Percentiles rank a stretch among this genome's conserved stretches.
Evolutionary conservation across 352 stramenopile species (phyloP).

Genomic region (Pythium scleroteichum): DNA sequence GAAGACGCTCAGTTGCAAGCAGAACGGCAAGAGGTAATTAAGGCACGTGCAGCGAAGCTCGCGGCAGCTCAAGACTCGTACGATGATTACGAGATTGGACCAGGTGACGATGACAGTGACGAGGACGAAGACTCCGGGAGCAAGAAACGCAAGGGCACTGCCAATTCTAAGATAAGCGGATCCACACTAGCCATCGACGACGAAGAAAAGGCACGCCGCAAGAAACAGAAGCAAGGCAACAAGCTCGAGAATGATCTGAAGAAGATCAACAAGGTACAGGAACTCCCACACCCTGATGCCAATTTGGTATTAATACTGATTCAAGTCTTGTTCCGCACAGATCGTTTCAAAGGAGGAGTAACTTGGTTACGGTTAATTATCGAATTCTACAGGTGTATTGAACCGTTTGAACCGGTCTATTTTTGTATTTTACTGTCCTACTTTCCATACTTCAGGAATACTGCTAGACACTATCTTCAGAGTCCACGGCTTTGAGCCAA

Average conservation of each 20-base stretch:
- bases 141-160: slow-evolving; percentile 36
- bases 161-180: slow-evolving; percentile 21
- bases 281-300: neutral
- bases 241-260: slow-evolving; percentile 69
- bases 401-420: slow-evolving; percentile 21
- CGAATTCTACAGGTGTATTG: slow-evolving; percentile 1
- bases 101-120: slow-evolving; percentile 49
- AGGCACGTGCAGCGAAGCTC: slow-evolving; percentile 44
- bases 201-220: slow-evolving; percentile 37
- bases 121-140: slow-evolving; percentile 57
- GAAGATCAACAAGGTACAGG: slow-evolving; percentile 72
- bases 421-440: slow-evolving; percentile 5
- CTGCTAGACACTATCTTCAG: slow-evolving; percentile 2
- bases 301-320: neutral
- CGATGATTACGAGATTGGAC: slow-evolving; percentile 56
- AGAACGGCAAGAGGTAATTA: slow-evolving; percentile 41
- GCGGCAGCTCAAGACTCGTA: slow-evolving; percentile 47
- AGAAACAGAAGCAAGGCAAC: slow-evolving; percentile 68
- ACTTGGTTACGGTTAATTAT: neutral
- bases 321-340: slow-evolving; percentile 6
- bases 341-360: slow-evolving; percentile 19
- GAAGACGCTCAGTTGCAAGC: slow-evolving; percentile 43
- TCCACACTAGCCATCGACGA: slow-evolving; percentile 10
- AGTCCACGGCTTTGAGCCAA: slow-evolving; percentile 11
- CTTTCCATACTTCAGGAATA: slow-evolving; percentile 9